Percentiles rank a stretch among this genome's conserved stretches.
These are phyloP conservation scores for Diutina ranongensis DNA, from an alignment of 1,139 yeast genomes.

Conservation along the genomic window DNA sequence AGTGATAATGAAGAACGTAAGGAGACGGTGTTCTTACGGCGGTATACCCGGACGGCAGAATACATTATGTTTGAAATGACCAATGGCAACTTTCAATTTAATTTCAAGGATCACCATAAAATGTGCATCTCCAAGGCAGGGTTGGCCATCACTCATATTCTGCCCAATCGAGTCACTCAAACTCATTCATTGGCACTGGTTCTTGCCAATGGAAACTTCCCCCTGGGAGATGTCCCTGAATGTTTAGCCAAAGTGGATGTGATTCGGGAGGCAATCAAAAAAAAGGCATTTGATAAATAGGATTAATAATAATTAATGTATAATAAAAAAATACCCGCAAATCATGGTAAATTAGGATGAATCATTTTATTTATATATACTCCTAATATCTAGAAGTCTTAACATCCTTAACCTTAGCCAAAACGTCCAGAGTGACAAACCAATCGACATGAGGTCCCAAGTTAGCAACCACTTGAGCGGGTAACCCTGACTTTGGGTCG, in stretches of 20 bases:
- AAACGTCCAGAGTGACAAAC: constrained; percentile 27
- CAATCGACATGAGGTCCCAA: constrained; percentile 46
- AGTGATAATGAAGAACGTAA: constrained; percentile 47
- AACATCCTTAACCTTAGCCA: background rate
- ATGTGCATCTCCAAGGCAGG: constrained; percentile 71
- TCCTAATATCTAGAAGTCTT: background rate
- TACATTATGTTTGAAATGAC: constrained; percentile 90
- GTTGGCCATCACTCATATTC: constrained; percentile 65
- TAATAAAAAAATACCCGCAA: too few species aligned
- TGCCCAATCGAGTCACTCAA: constrained; percentile 64
- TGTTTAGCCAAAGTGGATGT: constrained; percentile 21
- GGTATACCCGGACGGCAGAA: constrained; percentile 68
- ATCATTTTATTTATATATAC: too few species aligned
- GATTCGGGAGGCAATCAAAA: constrained; percentile 11
- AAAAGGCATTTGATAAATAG: background rate
- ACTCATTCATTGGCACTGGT: constrained; percentile 56
- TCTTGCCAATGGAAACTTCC: constrained; percentile 52
- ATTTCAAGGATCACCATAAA: constrained; percentile 91
- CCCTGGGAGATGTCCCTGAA: constrained; percentile 39
- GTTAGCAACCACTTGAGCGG: constrained; percentile 63
- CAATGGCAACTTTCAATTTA: constrained; percentile 87
- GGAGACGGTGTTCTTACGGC: constrained; percentile 63
- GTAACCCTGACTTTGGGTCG: constrained; percentile 40
- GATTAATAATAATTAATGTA: background rate
- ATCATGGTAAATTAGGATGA: too few species aligned